Conservation (phyloP, 495 filamentous ascomycete species). For the Emericellopsis terricola region DNA sequence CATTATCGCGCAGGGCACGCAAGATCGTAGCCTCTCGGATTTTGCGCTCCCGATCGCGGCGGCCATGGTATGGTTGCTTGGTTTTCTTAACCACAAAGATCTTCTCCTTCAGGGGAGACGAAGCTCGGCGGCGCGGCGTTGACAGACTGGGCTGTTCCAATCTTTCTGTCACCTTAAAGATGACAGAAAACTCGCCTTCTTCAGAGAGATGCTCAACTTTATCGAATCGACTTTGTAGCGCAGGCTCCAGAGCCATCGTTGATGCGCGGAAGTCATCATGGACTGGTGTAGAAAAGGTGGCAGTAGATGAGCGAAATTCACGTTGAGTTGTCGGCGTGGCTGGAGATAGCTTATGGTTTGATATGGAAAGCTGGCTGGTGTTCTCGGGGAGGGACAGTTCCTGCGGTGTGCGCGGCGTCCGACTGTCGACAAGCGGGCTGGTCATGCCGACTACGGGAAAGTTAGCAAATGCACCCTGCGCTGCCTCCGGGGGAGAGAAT, state of each 20-base stretch:
- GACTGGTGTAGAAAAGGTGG: slow-evolving; percentile 31
- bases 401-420: slow-evolving; percentile 60
- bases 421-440: slow-evolving; percentile 28
- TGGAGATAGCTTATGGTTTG: slow-evolving; percentile 38
- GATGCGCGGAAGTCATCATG: slow-evolving; percentile 26
- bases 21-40: slow-evolving; percentile 67
- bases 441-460: slow-evolving; percentile 24
- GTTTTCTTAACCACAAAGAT: slow-evolving; percentile 92
- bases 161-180: no score
- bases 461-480: slow-evolving; percentile 21
- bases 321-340: slow-evolving; percentile 65
- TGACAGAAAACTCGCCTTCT: slow-evolving; percentile 88
- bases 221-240: slow-evolving; percentile 52
- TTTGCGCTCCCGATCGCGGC: slow-evolving; percentile 56
- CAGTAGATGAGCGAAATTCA: slow-evolving; percentile 24
- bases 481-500: no score
- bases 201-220: slow-evolving; percentile 61
- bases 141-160: no score
- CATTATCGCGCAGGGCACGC: slow-evolving; percentile 47
- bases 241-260: slow-evolving; percentile 46
- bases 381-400: slow-evolving; percentile 63
- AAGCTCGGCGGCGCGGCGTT: no score
- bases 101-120: no score
- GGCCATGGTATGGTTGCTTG: slow-evolving; percentile 55
- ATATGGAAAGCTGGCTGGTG: slow-evolving; percentile 64